These are phyloP conservation scores for Emmonsiellopsis sp. DNA, from an alignment of 2,329 filamentous ascomycete species.

Conservation along the genomic window DNA sequence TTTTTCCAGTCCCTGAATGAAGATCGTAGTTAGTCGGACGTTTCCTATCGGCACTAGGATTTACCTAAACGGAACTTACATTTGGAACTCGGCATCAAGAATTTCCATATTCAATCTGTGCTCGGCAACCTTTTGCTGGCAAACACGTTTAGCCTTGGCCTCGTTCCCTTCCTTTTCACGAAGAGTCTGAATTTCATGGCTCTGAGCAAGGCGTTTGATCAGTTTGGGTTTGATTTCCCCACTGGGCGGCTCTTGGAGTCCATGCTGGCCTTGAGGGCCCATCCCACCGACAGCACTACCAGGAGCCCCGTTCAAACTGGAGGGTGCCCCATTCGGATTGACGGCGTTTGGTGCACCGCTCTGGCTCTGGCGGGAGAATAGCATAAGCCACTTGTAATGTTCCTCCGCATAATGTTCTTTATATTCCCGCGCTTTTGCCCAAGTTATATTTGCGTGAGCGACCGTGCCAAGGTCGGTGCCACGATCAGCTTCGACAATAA, in stretches of 20 bases:
- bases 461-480: constrained; percentile 94
- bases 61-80: constrained; percentile 54
- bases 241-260: constrained; percentile 60
- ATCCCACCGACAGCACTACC: constrained; percentile 68
- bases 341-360: constrained; percentile 33
- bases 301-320: constrained; percentile 54
- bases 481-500: constrained; percentile 95
- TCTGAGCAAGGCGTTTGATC: constrained; percentile 88
- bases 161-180: constrained; percentile 96
- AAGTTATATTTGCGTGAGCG: constrained; percentile 76
- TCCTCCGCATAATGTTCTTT: constrained; percentile 91
- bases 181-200: constrained; percentile 79
- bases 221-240: constrained; percentile 88
- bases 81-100: constrained; percentile 94
- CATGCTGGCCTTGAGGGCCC: constrained; percentile 65
- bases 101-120: constrained; percentile 98
- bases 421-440: constrained; percentile 75
- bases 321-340: constrained; percentile 47
- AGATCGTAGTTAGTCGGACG: constrained; percentile 5
- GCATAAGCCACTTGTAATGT: constrained; percentile 97
- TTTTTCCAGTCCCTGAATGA: constrained; percentile 87
- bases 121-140: constrained; percentile 92
- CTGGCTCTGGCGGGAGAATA: constrained; percentile 76
- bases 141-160: constrained; percentile 92
- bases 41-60: constrained; percentile 7